Percentiles rank a stretch among this genome's conserved stretches.
These are phyloP conservation scores for Claviceps sorghi DNA, from an alignment of 2,329 filamentous ascomycete genomes.

Conservation along the genomic window DNA sequence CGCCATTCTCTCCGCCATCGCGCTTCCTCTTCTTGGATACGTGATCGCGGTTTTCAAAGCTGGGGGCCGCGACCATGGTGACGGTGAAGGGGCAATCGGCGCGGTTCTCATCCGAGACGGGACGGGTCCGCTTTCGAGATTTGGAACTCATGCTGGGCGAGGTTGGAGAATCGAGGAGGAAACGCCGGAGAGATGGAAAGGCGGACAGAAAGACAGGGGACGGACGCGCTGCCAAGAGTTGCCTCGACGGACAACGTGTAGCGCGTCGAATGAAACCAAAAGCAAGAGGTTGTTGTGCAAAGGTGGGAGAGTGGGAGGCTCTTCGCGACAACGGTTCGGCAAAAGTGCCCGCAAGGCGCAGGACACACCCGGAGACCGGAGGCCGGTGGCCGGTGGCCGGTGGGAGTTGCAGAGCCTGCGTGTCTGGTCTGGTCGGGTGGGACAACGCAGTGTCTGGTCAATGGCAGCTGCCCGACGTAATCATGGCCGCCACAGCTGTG, in stretches of 20 bases:
- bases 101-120: slow-evolving; percentile 33
- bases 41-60: slow-evolving; percentile 23
- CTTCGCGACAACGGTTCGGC: slow-evolving; percentile 5
- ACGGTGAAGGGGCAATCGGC: slow-evolving; percentile 43
- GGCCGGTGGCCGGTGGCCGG: background rate
- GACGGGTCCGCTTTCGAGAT: slow-evolving; percentile 37
- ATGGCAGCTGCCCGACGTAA: background rate
- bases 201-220: background rate
- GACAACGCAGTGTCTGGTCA: background rate
- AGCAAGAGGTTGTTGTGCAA: background rate
- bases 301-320: slow-evolving; percentile 4
- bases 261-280: background rate
- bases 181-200: background rate
- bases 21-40: slow-evolving; percentile 33
- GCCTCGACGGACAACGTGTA: background rate
- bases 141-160: slow-evolving; percentile 14
- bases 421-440: background rate
- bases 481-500: background rate
- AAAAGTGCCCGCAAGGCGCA: background rate
- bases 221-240: slow-evolving; percentile 2
- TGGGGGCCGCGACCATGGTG: slow-evolving; percentile 15
- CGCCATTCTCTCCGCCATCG: slow-evolving; percentile 27
- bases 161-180: background rate
- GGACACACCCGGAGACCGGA: background rate
- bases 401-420: background rate